Percentiles rank a stretch among this genome's conserved stretches.
These are phyloP conservation scores for Cercospora sesami DNA, from an alignment of 2,329 filamentous ascomycete species.

Conservation along the genomic window DNA sequence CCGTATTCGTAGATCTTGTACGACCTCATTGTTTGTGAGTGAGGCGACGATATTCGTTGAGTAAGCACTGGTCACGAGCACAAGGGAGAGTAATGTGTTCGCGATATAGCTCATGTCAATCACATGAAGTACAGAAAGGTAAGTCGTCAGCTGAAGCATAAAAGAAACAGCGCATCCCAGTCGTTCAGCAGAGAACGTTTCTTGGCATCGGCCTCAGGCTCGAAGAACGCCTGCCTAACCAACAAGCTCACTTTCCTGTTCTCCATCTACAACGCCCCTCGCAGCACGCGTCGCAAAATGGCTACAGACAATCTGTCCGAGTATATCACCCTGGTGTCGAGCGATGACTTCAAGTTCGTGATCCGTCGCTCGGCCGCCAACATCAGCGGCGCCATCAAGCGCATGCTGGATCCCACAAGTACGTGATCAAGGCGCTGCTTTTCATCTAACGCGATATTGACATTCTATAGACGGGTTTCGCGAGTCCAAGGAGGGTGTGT, in stretches of 20 bases:
- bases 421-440: conserved; percentile 31
- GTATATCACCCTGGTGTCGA: conserved; percentile 75
- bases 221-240: neutral
- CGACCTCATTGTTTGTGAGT: neutral
- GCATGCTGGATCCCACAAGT: conserved; percentile 72
- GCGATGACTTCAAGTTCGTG: conserved; percentile 75
- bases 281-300: neutral
- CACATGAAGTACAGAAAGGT: neutral
- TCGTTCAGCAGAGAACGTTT: neutral
- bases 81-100: no score
- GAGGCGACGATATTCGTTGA: neutral
- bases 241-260: neutral
- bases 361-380: conserved; percentile 69
- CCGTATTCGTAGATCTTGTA: neutral
- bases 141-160: neutral
- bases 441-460: conserved; percentile 1
- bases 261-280: neutral
- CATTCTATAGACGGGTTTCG: conserved; percentile 58
- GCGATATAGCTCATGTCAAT: neutral
- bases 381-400: conserved; percentile 70
- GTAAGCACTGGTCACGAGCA: no score
- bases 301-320: conserved; percentile 48
- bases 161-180: neutral
- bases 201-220: neutral
- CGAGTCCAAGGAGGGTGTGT: conserved; percentile 65